Percentiles rank a stretch among this genome's conserved stretches.
Conservation (phyloP, 352 stramenopile species). For the Globisporangium mamillatum region DNA sequence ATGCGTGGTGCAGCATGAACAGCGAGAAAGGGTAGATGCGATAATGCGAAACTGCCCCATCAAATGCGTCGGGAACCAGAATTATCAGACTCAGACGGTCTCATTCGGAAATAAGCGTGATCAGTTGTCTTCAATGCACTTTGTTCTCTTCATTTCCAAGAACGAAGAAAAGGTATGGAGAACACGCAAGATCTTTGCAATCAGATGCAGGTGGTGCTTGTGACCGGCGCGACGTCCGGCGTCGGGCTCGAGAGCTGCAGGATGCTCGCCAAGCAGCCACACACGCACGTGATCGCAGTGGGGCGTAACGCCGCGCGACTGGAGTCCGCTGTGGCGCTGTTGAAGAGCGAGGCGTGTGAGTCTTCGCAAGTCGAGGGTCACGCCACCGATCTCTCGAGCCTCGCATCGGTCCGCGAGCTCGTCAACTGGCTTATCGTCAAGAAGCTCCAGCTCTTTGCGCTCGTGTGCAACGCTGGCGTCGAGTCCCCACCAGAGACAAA, state of each 20-base stretch:
- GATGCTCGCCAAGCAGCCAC: conserved; percentile 16
- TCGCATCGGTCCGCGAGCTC: conserved; percentile 25
- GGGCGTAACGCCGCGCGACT: conserved; percentile 23
- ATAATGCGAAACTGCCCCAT: not conserved
- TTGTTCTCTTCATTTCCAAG: not conserved
- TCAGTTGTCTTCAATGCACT: not conserved
- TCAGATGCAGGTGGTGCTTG: conserved; percentile 23
- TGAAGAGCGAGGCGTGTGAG: conserved; percentile 14
- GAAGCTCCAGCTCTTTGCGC: conserved; percentile 26
- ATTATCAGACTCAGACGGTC: not conserved
- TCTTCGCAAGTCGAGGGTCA: conserved; percentile 17
- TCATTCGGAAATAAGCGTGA: not conserved
- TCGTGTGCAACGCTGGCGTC: conserved; percentile 39
- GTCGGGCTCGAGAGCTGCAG: conserved; percentile 33
- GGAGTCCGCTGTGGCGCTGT: conserved; percentile 18
- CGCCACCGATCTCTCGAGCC: conserved; percentile 23
- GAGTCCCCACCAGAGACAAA: conserved; percentile 22
- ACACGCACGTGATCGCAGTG: conserved; percentile 27
- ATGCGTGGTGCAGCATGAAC: not conserved
- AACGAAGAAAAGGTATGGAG: not conserved
- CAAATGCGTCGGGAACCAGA: not conserved
- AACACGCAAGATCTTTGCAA: not conserved
- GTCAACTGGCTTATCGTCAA: conserved; percentile 23
- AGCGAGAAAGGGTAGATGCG: not conserved
- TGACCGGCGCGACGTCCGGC: conserved; percentile 33